A percentile compares a stretch with the other conserved stretches of the same genome.
These are phyloP conservation scores for Prillingera fragicola DNA, from an alignment of 1,284 basidiomycete species.

Conservation along the genomic window DNA sequence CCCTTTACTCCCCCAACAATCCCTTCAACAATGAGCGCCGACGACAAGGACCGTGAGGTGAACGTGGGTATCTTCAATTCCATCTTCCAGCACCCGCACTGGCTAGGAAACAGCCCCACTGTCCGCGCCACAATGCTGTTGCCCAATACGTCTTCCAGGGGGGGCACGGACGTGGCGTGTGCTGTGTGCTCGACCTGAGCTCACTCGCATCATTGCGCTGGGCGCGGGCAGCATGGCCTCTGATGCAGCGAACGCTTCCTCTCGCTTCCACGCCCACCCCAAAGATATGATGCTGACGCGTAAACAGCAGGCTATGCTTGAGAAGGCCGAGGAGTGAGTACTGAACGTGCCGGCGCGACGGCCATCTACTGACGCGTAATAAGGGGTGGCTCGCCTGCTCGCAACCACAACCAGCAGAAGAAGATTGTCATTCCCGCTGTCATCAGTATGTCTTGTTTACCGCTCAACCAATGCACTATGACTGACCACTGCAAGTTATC, in stretches of 20 bases:
- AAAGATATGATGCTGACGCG: background rate
- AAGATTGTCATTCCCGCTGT: conserved; percentile 47
- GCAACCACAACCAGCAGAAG: conserved; percentile 32
- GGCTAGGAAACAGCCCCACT: background rate
- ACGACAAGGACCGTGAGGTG: background rate
- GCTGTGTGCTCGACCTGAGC: background rate
- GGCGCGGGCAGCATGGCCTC: conserved; percentile 13
- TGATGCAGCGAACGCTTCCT: conserved; percentile 4
- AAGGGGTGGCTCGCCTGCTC: too few relatives aligned
- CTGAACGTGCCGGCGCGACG: background rate
- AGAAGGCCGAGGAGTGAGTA: too few relatives aligned
- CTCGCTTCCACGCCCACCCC: background rate
- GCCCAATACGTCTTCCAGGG: too few relatives aligned
- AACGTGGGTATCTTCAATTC: background rate
- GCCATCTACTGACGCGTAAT: too few relatives aligned
- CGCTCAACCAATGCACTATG: background rate
- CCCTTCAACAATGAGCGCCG: background rate
- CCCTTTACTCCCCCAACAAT: too few relatives aligned
- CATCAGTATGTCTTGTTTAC: conserved; percentile 38
- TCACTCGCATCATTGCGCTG: conserved; percentile 2
- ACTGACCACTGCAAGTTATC: conserved; percentile 32
- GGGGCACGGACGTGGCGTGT: too few relatives aligned
- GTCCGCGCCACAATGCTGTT: background rate
- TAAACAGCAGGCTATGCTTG: too few relatives aligned
- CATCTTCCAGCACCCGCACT: background rate